Evolutionary conservation across 148 eudicot genomes (phyloP).

Genomic region (Heliosperma pusillum): DNA sequence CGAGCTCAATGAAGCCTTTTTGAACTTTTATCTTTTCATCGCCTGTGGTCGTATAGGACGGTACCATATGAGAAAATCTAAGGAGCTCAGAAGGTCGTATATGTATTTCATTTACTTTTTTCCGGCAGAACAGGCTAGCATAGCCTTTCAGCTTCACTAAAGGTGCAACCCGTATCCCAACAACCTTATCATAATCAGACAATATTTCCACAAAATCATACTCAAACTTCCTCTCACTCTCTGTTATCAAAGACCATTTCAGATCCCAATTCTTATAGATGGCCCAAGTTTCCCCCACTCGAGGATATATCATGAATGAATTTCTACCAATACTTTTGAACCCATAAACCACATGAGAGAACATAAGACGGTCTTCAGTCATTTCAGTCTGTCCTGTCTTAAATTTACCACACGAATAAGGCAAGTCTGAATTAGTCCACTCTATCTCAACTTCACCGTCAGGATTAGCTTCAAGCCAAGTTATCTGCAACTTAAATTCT

Average conservation of each 20-base stretch:
- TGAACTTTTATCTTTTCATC: slow-evolving; percentile 50
- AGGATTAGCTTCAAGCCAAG: slow-evolving; percentile 75
- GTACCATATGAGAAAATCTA: slow-evolving; percentile 71
- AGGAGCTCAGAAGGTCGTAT: slow-evolving; percentile 45
- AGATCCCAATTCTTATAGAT: slow-evolving; percentile 68
- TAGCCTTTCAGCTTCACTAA: slow-evolving; percentile 69
- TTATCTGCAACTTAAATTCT: slow-evolving; percentile 56
- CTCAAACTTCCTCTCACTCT: slow-evolving; percentile 41
- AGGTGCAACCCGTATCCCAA: slow-evolving; percentile 49
- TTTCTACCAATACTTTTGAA: slow-evolving; percentile 36
- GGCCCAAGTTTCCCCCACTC: slow-evolving; percentile 81
- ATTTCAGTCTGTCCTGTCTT: slow-evolving; percentile 40
- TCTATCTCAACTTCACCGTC: slow-evolving; percentile 35
- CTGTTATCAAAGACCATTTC: slow-evolving; percentile 43
- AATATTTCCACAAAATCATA: slow-evolving; percentile 70
- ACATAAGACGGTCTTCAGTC: slow-evolving; percentile 49
- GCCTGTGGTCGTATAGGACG: slow-evolving; percentile 53
- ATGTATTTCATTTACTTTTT: slow-evolving; percentile 27
- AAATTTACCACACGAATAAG: slow-evolving; percentile 70
- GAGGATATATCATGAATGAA: slow-evolving; percentile 50
- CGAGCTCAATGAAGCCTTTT: slow-evolving; percentile 64
- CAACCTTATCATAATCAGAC: slow-evolving; percentile 41
- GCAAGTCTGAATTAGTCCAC: slow-evolving; percentile 58
- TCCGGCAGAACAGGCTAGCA: slow-evolving; percentile 52
- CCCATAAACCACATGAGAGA: slow-evolving; percentile 69